Conservation (phyloP, 441 rosid genomes). For the Corymbia calophylla region DNA sequence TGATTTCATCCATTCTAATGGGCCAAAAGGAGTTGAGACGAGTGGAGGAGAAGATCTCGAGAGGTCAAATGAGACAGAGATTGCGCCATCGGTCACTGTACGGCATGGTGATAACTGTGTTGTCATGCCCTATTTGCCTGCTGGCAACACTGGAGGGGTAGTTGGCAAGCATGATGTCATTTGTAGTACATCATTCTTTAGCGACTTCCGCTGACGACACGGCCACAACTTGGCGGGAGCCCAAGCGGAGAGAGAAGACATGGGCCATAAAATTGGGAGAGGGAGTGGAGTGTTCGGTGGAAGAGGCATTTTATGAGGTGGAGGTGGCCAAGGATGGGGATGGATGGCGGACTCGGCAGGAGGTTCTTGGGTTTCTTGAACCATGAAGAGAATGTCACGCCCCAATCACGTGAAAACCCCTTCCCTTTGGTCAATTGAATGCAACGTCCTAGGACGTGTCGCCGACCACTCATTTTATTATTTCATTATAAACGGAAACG, state of each 20-base stretch:
- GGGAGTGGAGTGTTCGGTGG: not conserved
- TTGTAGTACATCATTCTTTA: not conserved
- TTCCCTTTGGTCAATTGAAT: too few relatives aligned
- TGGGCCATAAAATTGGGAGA: not conserved
- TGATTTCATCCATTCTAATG: not conserved
- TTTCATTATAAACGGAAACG: too few relatives aligned
- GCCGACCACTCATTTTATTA: too few relatives aligned
- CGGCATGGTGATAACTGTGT: not conserved
- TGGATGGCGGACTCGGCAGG: not conserved
- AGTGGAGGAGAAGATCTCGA: not conserved
- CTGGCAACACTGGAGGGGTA: not conserved
- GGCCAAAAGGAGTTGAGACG: not conserved
- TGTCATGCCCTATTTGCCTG: not conserved
- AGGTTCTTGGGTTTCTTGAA: not conserved
- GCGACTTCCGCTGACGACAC: not conserved
- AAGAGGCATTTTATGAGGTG: not conserved
- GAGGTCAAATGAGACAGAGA: not conserved
- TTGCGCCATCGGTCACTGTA: not conserved
- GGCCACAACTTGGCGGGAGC: not conserved
- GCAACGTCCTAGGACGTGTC: too few relatives aligned
- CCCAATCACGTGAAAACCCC: too few relatives aligned
- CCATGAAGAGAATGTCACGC: not conserved
- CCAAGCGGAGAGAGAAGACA: not conserved
- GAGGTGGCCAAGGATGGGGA: not conserved
- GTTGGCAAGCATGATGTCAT: not conserved